phyloP scores from a whole-genome alignment of 257 asterid species.

The Voacanga thouarsii region DNA sequence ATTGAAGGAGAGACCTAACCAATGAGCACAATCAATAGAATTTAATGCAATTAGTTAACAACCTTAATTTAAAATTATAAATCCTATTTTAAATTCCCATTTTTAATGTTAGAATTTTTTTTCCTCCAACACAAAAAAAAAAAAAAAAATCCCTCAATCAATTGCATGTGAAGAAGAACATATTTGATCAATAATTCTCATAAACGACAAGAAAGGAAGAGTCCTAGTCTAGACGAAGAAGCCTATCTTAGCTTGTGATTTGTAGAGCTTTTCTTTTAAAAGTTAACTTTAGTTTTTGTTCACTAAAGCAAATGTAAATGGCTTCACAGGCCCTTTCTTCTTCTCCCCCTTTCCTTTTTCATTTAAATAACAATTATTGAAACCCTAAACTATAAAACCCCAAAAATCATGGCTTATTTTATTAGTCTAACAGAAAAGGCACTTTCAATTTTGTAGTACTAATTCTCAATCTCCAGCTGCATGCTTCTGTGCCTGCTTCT shows the following conservation, averaged over 20 bases:
- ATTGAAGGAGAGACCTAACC: too few species aligned
- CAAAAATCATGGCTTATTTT: neutral
- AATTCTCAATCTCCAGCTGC: conserved; percentile 1
- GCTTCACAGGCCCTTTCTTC: neutral
- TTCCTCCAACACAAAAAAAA: neutral
- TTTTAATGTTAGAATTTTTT: too few species aligned
- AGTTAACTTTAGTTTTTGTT: neutral
- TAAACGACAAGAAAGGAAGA: conserved; percentile 13
- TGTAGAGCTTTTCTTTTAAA: neutral
- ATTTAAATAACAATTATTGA: neutral
- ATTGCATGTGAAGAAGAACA: neutral
- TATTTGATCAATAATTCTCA: neutral
- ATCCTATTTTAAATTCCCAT: too few species aligned
- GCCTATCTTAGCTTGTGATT: neutral
- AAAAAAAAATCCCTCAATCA: neutral
- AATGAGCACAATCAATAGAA: too few species aligned
- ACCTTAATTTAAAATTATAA: too few species aligned
- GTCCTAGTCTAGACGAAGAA: neutral
- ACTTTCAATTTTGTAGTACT: neutral
- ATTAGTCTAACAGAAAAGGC: neutral
- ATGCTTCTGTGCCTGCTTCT: neutral
- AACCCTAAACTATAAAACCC: neutral
- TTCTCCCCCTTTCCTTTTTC: neutral
- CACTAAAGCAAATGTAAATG: neutral
- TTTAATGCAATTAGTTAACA: too few species aligned